A percentile compares a stretch with the other conserved stretches of the same genome.
Evolutionary conservation across 2,329 filamentous ascomycete species (phyloP).

Genomic region (Eutypella sp.): DNA sequence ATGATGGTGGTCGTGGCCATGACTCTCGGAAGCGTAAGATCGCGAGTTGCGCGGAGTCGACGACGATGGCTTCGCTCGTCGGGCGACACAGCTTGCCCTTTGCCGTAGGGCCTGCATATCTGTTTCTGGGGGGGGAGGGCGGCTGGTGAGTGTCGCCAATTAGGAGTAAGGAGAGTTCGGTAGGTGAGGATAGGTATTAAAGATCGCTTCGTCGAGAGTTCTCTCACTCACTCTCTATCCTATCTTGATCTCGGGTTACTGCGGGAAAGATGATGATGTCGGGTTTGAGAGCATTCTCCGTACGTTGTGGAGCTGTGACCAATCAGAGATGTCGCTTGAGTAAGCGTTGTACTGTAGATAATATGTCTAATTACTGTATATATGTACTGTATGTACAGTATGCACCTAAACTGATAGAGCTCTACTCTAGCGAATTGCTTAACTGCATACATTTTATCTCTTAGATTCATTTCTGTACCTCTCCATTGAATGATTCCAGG

Average conservation of each 20-base stretch:
- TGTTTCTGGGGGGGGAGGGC: too few relatives aligned
- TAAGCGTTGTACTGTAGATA: conserved; percentile 10
- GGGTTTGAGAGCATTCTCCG: conserved; percentile 15
- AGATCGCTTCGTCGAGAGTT: too few relatives aligned
- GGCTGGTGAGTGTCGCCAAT: conserved; percentile 19
- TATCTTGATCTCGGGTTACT: conserved; percentile 10
- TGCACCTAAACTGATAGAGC: too few relatives aligned
- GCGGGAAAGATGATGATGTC: conserved; percentile 13
- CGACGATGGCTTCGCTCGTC: conserved; percentile 28
- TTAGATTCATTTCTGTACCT: too few relatives aligned
- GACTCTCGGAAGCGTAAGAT: conserved; percentile 49
- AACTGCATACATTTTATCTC: too few relatives aligned
- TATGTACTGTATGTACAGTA: background rate
- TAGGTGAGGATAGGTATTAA: too few relatives aligned
- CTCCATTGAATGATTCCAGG: too few relatives aligned
- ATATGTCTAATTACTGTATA: background rate
- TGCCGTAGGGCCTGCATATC: conserved; percentile 36
- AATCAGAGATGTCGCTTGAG: conserved; percentile 18
- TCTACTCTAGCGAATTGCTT: too few relatives aligned
- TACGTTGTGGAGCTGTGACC: conserved; percentile 14
- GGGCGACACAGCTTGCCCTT: conserved; percentile 36
- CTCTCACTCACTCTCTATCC: too few relatives aligned
- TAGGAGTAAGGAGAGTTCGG: too few relatives aligned
- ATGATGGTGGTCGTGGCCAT: conserved; percentile 32
- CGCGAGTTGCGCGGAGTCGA: conserved; percentile 32